These are phyloP conservation scores for Articulospora tetracladia DNA, from an alignment of 495 filamentous ascomycete genomes.

Conservation along the genomic window DNA sequence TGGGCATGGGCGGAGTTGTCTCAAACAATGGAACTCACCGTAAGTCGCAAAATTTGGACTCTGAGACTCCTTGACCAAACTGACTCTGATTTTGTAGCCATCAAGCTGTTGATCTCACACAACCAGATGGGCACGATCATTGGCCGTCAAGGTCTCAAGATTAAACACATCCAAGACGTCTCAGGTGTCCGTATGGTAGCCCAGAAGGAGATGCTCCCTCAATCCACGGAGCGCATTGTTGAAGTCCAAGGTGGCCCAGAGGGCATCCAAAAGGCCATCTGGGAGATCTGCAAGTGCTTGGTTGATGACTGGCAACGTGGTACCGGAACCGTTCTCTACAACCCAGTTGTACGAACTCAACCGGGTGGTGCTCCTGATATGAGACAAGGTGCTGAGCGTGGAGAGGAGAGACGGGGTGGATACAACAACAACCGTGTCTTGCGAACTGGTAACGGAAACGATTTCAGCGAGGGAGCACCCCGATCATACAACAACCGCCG, in stretches of 20 bases:
- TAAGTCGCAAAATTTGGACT: slow-evolving; percentile 46
- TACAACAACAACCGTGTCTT: slow-evolving; percentile 68
- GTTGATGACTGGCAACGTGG: slow-evolving; percentile 97
- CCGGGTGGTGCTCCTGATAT: slow-evolving; percentile 32
- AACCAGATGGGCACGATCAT: slow-evolving; percentile 99
- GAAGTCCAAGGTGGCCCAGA: slow-evolving; percentile 92
- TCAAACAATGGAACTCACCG: slow-evolving; percentile 87
- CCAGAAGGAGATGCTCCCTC: slow-evolving; percentile 98
- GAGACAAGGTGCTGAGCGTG: slow-evolving; percentile 32
- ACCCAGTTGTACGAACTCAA: slow-evolving; percentile 84
- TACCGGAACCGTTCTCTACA: slow-evolving; percentile 94
- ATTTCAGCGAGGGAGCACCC: slow-evolving; percentile 81
- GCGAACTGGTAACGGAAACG: slow-evolving; percentile 95
- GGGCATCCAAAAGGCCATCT: slow-evolving; percentile 90
- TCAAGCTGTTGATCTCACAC: slow-evolving; percentile 96
- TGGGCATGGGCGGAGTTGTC: slow-evolving; percentile 90
- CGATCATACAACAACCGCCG: slow-evolving; percentile 63
- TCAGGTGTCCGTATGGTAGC: slow-evolving; percentile 98
- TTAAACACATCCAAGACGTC: slow-evolving; percentile 97
- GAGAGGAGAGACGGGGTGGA: slow-evolving; percentile 15
- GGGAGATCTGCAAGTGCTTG: slow-evolving; percentile 98
- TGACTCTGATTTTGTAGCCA: slow-evolving; percentile 49
- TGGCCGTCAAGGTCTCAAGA: slow-evolving; percentile 91
- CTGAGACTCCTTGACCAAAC: not conserved
- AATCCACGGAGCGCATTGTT: slow-evolving; percentile 98